A percentile compares a stretch with the other conserved stretches of the same genome.
Conservation (phyloP, 306 rosid species). For the Cercis canadensis region DNA sequence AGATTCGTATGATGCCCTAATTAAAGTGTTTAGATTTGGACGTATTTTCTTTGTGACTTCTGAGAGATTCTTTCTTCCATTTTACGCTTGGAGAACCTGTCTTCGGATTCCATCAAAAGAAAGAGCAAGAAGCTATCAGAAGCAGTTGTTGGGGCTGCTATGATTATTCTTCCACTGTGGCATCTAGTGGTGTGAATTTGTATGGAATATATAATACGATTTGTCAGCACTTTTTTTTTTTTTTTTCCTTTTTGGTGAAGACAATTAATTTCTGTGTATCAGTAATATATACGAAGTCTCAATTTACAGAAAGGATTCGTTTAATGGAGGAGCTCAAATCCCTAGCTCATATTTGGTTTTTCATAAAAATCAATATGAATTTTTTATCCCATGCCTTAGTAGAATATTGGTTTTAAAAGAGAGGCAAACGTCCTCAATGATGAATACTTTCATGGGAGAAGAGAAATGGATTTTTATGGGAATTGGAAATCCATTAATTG, state of each 20-base stretch:
- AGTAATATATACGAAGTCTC: neutral
- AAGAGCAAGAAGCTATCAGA: conserved; percentile 13
- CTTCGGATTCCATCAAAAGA: conserved; percentile 45
- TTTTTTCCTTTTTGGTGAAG: neutral
- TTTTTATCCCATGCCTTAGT: neutral
- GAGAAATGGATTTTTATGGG: too few relatives aligned
- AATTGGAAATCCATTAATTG: too few relatives aligned
- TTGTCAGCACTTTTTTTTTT: too few relatives aligned
- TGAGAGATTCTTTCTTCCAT: conserved; percentile 51
- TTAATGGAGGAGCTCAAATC: conserved; percentile 13
- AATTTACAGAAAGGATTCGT: neutral
- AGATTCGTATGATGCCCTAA: conserved; percentile 28
- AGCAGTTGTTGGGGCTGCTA: conserved; percentile 30
- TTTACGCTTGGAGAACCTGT: conserved; percentile 43
- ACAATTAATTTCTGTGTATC: neutral
- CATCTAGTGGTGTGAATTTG: neutral
- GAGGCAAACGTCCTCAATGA: conserved; percentile 35
- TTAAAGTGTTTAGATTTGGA: conserved; percentile 35
- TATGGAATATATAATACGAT: too few relatives aligned
- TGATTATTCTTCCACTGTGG: conserved; percentile 25
- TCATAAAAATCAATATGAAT: neutral
- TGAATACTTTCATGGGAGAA: neutral
- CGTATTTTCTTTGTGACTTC: conserved; percentile 14
- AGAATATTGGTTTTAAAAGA: conserved; percentile 2
- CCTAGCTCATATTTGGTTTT: neutral